Percentiles rank a stretch among this genome's conserved stretches.
phyloP scores from a whole-genome alignment of 768 basidiomycete genomes.

The Boletus rubescentipes region DNA sequence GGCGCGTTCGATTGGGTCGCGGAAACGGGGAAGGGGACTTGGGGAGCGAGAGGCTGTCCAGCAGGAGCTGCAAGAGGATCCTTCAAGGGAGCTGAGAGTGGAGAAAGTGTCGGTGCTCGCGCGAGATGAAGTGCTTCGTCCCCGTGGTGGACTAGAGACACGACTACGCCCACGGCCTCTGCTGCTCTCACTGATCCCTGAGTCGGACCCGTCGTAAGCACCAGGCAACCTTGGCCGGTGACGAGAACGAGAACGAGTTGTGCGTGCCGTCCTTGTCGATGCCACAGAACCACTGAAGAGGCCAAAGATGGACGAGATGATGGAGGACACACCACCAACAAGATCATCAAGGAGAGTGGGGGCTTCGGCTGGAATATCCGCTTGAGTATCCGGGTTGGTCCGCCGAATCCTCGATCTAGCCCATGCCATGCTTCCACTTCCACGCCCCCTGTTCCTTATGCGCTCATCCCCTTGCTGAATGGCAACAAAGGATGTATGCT shows the following conservation, averaged over 20 bases:
- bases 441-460: constrained; percentile 4
- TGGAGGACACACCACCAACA: constrained; percentile 15
- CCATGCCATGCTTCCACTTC: constrained; percentile 7
- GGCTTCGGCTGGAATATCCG: background rate
- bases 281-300: constrained; percentile 3
- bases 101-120: constrained; percentile 39
- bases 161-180: constrained; percentile 3
- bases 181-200: background rate
- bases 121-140: constrained; percentile 19
- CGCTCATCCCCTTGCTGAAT: constrained; percentile 38
- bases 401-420: constrained; percentile 17
- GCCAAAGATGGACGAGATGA: constrained; percentile 18
- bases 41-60: constrained; percentile 27
- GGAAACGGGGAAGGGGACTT: constrained; percentile 24
- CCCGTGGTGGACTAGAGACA: background rate
- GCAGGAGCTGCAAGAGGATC: constrained; percentile 37
- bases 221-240: constrained; percentile 18
- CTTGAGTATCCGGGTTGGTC: background rate
- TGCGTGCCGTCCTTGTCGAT: background rate
- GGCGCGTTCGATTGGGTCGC: constrained; percentile 27
- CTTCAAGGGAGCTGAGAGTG: constrained; percentile 49
- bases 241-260: background rate
- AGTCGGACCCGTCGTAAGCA: constrained; percentile 18
- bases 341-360: constrained; percentile 20
- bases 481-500: constrained; percentile 57